phyloP scores from a whole-genome alignment of 2,329 filamentous ascomycete genomes.

The Stagonosporopsis rhizophila region DNA sequence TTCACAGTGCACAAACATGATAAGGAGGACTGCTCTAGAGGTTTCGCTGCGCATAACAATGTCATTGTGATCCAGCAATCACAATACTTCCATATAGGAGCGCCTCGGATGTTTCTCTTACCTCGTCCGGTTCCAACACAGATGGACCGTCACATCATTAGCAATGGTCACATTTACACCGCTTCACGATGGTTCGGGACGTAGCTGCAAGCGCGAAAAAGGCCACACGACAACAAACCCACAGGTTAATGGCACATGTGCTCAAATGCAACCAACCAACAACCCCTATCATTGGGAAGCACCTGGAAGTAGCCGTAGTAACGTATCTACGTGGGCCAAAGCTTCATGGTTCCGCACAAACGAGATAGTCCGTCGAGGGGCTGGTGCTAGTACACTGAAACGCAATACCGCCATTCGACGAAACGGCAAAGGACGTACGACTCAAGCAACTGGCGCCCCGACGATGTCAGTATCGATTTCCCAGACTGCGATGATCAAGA shows the following conservation, averaged over 20 bases:
- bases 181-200: not conserved
- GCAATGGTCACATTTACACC: not conserved
- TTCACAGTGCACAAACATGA: not conserved
- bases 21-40: not conserved
- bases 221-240: not conserved
- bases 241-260: not conserved
- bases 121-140: not conserved
- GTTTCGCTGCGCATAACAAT: not conserved
- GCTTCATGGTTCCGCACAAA: not conserved
- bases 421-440: not conserved
- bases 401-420: conserved; percentile 5
- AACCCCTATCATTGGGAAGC: conserved; percentile 9
- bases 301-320: not conserved
- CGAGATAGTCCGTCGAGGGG: not conserved
- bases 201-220: not conserved
- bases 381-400: not conserved
- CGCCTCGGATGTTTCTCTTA: not conserved
- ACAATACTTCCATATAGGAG: not conserved
- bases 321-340: not conserved
- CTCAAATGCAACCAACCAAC: not conserved
- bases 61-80: conserved; percentile 10
- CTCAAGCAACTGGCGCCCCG: too few relatives aligned
- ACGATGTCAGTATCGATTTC: not conserved
- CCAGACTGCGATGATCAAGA: not conserved
- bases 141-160: not conserved